Conservation (phyloP, 768 basidiomycete genomes). For the Pulveroboletus sp. region DNA sequence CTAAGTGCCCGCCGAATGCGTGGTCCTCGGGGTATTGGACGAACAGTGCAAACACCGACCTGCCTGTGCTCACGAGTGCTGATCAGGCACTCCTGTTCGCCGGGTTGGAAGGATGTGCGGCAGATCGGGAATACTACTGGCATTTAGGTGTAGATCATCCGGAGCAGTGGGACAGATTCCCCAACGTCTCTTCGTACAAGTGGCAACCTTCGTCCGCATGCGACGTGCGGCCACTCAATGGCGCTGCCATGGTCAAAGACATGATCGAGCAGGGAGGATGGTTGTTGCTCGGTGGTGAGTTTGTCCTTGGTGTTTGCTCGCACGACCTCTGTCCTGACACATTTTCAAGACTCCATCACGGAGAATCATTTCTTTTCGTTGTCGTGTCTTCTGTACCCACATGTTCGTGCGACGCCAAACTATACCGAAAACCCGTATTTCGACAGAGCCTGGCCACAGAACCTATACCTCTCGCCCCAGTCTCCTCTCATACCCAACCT, state of each 20-base stretch:
- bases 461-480: constrained; percentile 53
- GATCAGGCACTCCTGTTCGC: constrained; percentile 48
- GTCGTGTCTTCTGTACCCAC: constrained; percentile 61
- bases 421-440: constrained; percentile 50
- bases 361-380: constrained; percentile 74
- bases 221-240: constrained; percentile 37
- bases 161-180: constrained; percentile 49
- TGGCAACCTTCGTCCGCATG: constrained; percentile 51
- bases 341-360: constrained; percentile 55
- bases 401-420: constrained; percentile 61
- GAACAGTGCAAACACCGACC: constrained; percentile 33
- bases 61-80: constrained; percentile 31
- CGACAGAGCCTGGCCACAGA: constrained; percentile 63
- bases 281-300: constrained; percentile 59
- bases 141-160: constrained; percentile 52
- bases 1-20: constrained; percentile 31
- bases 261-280: constrained; percentile 68
- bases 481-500: constrained; percentile 38
- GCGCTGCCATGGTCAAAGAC: constrained; percentile 45
- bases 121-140: constrained; percentile 58
- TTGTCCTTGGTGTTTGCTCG: not conserved
- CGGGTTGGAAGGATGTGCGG: constrained; percentile 61
- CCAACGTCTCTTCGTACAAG: constrained; percentile 44
- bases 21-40: constrained; percentile 41
- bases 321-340: not conserved